A percentile compares a stretch with the other conserved stretches of the same genome.
Evolutionary conservation across 371 early-diverging fungal genomes (phyloP).

Genomic region (Apophysomyces elegans): DNA sequence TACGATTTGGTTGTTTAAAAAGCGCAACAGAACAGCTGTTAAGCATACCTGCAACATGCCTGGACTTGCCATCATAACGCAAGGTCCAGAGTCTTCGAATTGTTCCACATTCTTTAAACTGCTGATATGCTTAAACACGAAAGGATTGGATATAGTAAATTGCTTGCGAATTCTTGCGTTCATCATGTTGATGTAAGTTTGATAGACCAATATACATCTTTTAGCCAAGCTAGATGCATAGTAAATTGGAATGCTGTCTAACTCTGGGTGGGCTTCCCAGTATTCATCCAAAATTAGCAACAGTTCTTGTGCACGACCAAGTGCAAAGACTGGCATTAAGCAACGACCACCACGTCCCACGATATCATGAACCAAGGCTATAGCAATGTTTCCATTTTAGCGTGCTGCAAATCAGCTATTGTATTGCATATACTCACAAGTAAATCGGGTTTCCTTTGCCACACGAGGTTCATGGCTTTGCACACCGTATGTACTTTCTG

Average conservation of each 20-base stretch:
- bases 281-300: constrained; percentile 99
- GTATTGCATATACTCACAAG: constrained; percentile 47
- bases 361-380: constrained; percentile 86
- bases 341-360: constrained; percentile 98
- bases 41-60: constrained; percentile 95
- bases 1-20: background rate
- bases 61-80: constrained; percentile 99
- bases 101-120: constrained; percentile 92
- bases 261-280: constrained; percentile 96
- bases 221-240: constrained; percentile 98
- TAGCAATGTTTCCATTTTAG: background rate
- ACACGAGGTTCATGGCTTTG: constrained; percentile 96
- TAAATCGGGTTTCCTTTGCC: constrained; percentile 97
- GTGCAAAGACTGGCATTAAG: constrained; percentile 98
- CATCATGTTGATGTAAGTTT: constrained; percentile 99
- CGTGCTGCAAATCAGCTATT: background rate
- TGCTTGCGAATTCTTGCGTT: constrained; percentile 96
- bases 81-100: constrained; percentile 98
- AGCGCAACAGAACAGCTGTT: background rate
- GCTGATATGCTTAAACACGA: constrained; percentile 97
- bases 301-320: constrained; percentile 99
- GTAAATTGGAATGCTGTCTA: constrained; percentile 97
- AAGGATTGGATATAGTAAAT: constrained; percentile 94
- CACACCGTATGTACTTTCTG: constrained; percentile 99
- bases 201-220: constrained; percentile 98